phyloP scores from a whole-genome alignment of 1,284 basidiomycete species.

The Paramarasmius palmivorus region DNA sequence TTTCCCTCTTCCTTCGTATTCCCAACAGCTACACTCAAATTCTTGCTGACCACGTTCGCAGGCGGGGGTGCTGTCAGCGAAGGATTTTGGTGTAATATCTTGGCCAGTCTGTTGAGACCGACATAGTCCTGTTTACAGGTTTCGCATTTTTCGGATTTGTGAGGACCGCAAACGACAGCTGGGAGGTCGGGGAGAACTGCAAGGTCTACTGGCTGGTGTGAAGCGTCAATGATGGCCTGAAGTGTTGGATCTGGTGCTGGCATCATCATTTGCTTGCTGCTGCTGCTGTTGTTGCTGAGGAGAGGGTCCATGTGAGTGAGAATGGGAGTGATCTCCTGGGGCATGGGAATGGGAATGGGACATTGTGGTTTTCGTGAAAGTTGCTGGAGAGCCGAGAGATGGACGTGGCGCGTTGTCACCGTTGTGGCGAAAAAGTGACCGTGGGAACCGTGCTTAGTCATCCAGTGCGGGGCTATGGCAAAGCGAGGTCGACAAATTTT shows the following conservation, averaged over 20 bases:
- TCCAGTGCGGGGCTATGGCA: neutral
- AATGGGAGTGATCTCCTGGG: constrained; percentile 32
- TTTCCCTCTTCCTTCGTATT: constrained; percentile 90
- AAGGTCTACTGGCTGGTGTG: constrained; percentile 63
- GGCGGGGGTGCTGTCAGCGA: constrained; percentile 81
- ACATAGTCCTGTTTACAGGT: constrained; percentile 73
- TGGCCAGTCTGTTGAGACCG: constrained; percentile 71
- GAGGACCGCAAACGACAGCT: constrained; percentile 57
- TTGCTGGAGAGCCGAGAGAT: neutral
- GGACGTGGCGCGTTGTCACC: neutral
- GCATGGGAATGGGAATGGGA: constrained; percentile 26
- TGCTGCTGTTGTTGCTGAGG: constrained; percentile 38
- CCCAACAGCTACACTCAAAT: constrained; percentile 72
- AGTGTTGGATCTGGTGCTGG: constrained; percentile 65
- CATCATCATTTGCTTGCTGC: constrained; percentile 39
- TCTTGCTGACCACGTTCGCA: constrained; percentile 73
- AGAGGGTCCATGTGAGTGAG: constrained; percentile 26
- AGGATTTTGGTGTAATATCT: constrained; percentile 69
- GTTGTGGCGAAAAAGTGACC: neutral
- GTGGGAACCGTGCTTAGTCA: constrained; percentile 1
- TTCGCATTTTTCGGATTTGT: constrained; percentile 71
- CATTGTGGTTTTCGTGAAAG: constrained; percentile 8
- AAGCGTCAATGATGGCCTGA: constrained; percentile 74
- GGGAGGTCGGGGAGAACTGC: constrained; percentile 51
- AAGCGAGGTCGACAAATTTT: neutral